Evolutionary conservation across 169 alveolate species (phyloP).

Genomic region (Babesia ovis): DNA sequence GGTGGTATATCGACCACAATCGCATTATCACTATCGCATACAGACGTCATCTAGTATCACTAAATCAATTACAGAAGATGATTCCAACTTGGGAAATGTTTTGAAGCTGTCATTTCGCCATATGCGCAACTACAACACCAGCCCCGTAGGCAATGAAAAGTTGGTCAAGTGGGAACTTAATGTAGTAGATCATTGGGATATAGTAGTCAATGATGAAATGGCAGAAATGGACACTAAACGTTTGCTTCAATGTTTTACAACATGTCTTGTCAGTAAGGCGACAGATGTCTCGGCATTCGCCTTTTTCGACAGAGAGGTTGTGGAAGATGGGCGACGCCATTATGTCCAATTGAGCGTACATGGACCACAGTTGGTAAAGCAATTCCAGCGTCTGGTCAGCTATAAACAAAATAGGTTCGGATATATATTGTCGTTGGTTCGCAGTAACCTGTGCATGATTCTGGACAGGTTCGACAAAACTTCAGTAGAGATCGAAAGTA

Average conservation of each 20-base stretch:
- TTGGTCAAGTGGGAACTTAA: conserved; percentile 45
- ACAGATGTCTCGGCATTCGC: background rate
- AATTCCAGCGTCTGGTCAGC: conserved; percentile 23
- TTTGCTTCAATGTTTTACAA: conserved; percentile 27
- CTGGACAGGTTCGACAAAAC: conserved; percentile 37
- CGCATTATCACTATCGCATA: conserved; percentile 53
- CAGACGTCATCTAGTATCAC: conserved; percentile 1
- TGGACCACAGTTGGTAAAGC: conserved; percentile 38
- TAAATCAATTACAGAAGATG: background rate
- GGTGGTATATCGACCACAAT: conserved; percentile 60
- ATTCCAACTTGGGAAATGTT: background rate
- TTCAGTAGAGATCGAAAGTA: conserved; percentile 14
- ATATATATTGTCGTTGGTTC: conserved; percentile 43
- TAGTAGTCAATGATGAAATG: conserved; percentile 53
- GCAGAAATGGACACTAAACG: conserved; percentile 8
- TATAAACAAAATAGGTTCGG: conserved; percentile 52
- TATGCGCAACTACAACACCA: conserved; percentile 44
- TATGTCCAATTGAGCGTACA: conserved; percentile 4
- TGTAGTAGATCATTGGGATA: conserved; percentile 60
- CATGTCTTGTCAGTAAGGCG: conserved; percentile 20
- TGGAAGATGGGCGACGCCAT: conserved; percentile 47
- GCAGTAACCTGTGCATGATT: conserved; percentile 53
- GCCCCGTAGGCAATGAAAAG: conserved; percentile 20
- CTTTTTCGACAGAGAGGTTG: conserved; percentile 49
- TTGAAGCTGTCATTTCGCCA: conserved; percentile 47